A percentile compares a stretch with the other conserved stretches of the same genome.
phyloP scores from a whole-genome alignment of 345 rosid species.

The Trapa incisa region DNA sequence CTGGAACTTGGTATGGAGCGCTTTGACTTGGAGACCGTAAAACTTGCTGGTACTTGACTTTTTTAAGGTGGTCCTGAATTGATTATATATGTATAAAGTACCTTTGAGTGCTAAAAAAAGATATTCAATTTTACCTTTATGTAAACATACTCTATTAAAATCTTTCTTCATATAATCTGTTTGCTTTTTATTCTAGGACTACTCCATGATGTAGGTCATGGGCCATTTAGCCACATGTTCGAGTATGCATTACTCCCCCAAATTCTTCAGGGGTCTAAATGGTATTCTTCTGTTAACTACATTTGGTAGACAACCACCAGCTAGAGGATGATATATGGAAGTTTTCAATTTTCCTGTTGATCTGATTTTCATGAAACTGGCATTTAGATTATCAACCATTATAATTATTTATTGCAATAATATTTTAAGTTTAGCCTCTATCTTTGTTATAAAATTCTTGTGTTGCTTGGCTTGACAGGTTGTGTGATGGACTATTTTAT shows the following conservation, averaged over 20 bases:
- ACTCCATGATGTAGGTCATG: conserved; percentile 88
- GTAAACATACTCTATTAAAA: not conserved
- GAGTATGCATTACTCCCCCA: conserved; percentile 68
- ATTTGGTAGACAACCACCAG: not conserved
- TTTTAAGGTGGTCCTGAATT: not conserved
- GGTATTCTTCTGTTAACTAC: conserved; percentile 28
- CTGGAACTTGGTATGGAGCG: conserved; percentile 62
- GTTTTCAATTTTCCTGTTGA: not conserved
- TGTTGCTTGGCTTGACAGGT: not conserved
- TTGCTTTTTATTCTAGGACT: conserved; percentile 35
- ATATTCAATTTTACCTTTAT: not conserved
- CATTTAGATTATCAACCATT: not conserved
- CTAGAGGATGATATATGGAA: not conserved
- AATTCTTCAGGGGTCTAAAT: conserved; percentile 31
- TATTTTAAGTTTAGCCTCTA: not conserved
- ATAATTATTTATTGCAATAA: not conserved
- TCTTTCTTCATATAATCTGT: conserved; percentile 7
- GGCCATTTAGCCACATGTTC: conserved; percentile 89
- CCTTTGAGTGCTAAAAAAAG: not conserved
- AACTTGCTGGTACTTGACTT: conserved; percentile 58
- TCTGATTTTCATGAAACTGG: not conserved
- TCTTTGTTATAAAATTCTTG: not conserved
- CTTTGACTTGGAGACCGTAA: conserved; percentile 71
- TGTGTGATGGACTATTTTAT: not conserved
- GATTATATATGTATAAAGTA: not conserved